Evolutionary conservation across 2,329 filamentous ascomycete genomes (phyloP), one percentile per base, ranked within the genome.

Genomic region (Cladosporium sp.): DNA sequence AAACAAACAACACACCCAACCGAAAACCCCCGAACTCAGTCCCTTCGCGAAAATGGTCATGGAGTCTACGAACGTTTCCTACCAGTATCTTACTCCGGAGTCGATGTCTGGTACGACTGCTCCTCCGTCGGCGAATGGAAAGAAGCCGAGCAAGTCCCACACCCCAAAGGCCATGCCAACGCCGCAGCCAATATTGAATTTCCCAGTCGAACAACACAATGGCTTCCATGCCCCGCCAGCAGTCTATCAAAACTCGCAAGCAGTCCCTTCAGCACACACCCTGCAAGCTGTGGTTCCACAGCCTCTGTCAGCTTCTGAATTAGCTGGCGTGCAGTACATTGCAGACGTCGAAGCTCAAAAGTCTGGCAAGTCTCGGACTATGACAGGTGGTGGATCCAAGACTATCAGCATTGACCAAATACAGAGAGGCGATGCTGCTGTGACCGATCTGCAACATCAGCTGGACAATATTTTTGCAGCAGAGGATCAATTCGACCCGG

Each of bases 401-500:
- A 40, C 37, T 18, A 32, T 51, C 12, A 51, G 40, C 19, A 30
- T 89, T 2, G 89, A 95, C 62, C 88, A 96, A 67, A 85, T 86
- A 44, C 85, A 95, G 60, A 84, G 90, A 61, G 87, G 86, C 4
- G 85, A 96, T 59, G 78, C 82, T 9, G 86, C 88, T 38, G 76
- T 91, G 40, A 73, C 84, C 47, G 83, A 84, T 49, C 72, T 99
- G 11, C 80, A 86, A 50, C 79, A 80, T 32, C 78, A 90, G 42
- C 73, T 95, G 3, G 76, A 82, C 47, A 82, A 84, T 19, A 78
- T 96, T 13, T 89, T 91, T 58, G 80, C 88, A 56, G 86, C 86
- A 4, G 89, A 95, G 63, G 84, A 90, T 60, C 80, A 82, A 64
- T 75, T 76, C 52, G 84, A 77, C 68, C 76, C 69, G 55, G 82